These are phyloP conservation scores for Silybum marianum DNA, from an alignment of 129 eudicot species.

Conservation along the genomic window DNA sequence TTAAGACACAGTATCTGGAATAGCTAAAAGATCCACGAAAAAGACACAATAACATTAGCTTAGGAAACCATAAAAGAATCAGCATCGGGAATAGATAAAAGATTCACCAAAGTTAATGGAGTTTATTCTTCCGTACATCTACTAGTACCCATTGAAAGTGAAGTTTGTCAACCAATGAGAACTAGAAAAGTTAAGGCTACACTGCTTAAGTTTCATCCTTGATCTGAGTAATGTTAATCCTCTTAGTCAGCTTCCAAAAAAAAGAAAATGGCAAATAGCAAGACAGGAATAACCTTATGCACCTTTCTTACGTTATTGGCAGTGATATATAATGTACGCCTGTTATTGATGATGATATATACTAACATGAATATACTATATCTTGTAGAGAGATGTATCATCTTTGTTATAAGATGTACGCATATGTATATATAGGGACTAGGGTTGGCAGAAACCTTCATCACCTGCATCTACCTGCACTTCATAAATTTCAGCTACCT, in stretches of 20 bases:
- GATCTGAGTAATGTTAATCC: not conserved
- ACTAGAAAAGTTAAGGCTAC: not conserved
- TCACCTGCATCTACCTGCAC: too few species aligned
- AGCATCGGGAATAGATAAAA: not conserved
- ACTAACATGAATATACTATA: not conserved
- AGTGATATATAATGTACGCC: not conserved
- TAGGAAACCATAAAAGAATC: conserved; percentile 7
- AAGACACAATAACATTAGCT: conserved; percentile 1
- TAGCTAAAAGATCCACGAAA: not conserved
- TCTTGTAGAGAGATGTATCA: not conserved
- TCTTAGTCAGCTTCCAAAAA: not conserved
- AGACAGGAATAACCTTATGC: not conserved
- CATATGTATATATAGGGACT: too few species aligned
- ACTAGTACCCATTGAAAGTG: not conserved
- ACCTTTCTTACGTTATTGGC: not conserved
- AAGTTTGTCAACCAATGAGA: not conserved
- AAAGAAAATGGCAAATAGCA: not conserved
- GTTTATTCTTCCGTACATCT: conserved; percentile 2
- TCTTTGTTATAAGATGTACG: not conserved
- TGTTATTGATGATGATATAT: not conserved
- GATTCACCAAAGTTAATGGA: not conserved
- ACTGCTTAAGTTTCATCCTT: not conserved
- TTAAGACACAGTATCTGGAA: conserved; percentile 7
- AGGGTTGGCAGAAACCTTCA: too few species aligned
- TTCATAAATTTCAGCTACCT: not conserved